Percentiles rank a stretch among this genome's conserved stretches.
Evolutionary conservation across 2,329 filamentous ascomycete genomes (phyloP).

Genomic region (Orbilia javanica): DNA sequence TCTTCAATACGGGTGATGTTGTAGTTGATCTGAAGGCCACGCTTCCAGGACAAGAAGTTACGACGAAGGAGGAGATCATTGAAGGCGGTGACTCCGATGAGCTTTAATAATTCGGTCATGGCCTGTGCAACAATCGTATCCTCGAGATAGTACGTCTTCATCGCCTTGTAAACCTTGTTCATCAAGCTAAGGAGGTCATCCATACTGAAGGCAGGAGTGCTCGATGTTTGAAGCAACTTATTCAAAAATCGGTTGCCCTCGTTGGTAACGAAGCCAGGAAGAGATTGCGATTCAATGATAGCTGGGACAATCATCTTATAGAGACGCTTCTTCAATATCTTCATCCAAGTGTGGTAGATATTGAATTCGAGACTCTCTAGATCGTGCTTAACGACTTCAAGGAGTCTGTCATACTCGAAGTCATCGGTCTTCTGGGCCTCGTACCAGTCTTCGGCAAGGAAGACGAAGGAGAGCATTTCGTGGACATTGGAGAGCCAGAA

Average conservation of each 20-base stretch:
- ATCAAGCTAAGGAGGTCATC: slow-evolving; percentile 95
- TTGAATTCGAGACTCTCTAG: slow-evolving; percentile 99
- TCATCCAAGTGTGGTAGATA: slow-evolving; percentile 99
- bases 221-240: slow-evolving; percentile 92
- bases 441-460: slow-evolving; percentile 99
- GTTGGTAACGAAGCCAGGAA: slow-evolving; percentile 98
- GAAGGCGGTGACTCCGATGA: slow-evolving; percentile 97
- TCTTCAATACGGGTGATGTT: slow-evolving; percentile 99
- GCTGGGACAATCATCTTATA: slow-evolving; percentile 99
- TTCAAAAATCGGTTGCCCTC: slow-evolving; percentile 98
- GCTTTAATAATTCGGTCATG: slow-evolving; percentile 88
- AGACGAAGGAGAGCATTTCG: slow-evolving; percentile 99
- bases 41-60: slow-evolving; percentile 99
- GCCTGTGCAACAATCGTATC: slow-evolving; percentile 96
- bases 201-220: slow-evolving; percentile 97
- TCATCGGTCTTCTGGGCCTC: slow-evolving; percentile 99
- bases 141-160: slow-evolving; percentile 98
- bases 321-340: slow-evolving; percentile 98
- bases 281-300: slow-evolving; percentile 98
- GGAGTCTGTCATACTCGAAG: slow-evolving; percentile 95
- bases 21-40: slow-evolving; percentile 99
- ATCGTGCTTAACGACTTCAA: slow-evolving; percentile 99
- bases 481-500: slow-evolving; percentile 99
- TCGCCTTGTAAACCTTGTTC: slow-evolving; percentile 97
- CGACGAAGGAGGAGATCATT: slow-evolving; percentile 97